Evolutionary conservation across 2,329 filamentous ascomycete species (phyloP).

Genomic region (Penicillium concentricum): DNA sequence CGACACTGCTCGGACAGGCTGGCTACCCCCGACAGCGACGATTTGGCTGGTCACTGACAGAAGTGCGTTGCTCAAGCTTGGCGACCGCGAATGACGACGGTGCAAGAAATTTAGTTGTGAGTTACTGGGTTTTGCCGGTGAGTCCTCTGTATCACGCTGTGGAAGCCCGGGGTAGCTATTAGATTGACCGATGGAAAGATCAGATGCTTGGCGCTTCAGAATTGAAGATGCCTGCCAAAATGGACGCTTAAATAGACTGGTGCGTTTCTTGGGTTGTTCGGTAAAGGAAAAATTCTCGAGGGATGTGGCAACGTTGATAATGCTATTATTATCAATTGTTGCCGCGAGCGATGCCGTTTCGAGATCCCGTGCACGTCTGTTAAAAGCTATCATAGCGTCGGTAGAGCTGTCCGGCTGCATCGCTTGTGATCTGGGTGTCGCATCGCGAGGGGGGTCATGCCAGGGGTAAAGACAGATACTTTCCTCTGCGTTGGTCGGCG

Average conservation of each 20-base stretch:
- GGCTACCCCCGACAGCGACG: conserved; percentile 49
- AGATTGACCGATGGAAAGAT: conserved; percentile 29
- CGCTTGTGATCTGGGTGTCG: conserved; percentile 29
- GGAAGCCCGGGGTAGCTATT: conserved; percentile 27
- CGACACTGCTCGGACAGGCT: conserved; percentile 56
- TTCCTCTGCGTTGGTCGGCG: conserved; percentile 26
- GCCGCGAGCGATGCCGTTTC: conserved; percentile 56
- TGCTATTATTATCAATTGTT: conserved; percentile 53
- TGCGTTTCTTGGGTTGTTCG: conserved; percentile 42
- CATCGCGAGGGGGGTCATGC: conserved; percentile 45
- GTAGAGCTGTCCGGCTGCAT: conserved; percentile 54
- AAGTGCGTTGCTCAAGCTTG: conserved; percentile 44
- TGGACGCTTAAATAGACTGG: conserved; percentile 47
- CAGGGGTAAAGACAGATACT: conserved; percentile 46
- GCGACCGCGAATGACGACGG: conserved; percentile 31
- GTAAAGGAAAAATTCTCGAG: conserved; percentile 43
- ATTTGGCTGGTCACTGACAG: conserved; percentile 48
- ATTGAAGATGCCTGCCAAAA: conserved; percentile 45
- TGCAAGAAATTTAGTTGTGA: conserved; percentile 38
- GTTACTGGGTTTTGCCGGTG: conserved; percentile 33
- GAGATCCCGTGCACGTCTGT: conserved; percentile 50
- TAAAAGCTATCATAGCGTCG: conserved; percentile 56
- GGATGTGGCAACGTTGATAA: conserved; percentile 44
- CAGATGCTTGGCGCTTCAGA: conserved; percentile 47
- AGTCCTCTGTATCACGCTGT: conserved; percentile 17